Evolutionary conservation across 345 rosid genomes (phyloP).

Genomic region (Aquilaria malaccensis): DNA sequence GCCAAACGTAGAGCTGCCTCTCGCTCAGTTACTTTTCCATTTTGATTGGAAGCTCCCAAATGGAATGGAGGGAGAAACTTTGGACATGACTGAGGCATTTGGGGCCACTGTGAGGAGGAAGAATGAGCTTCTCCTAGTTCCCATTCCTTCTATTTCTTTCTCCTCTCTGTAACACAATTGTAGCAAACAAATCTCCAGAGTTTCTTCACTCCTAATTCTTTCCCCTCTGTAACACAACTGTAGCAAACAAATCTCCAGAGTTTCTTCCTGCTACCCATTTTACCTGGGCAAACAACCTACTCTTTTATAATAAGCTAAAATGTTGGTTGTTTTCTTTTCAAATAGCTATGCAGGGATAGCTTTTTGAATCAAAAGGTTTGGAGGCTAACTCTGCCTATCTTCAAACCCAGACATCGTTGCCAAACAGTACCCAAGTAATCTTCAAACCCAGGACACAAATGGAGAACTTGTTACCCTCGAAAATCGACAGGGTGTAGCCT

Average conservation of each 20-base stretch:
- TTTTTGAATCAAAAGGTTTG: not conserved
- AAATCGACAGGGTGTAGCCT: no score
- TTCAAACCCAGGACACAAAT: no score
- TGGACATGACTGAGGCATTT: not conserved
- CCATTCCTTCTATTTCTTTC: no score
- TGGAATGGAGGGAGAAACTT: not conserved
- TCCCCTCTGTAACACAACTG: no score
- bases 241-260: not conserved
- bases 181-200: no score
- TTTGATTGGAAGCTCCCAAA: slow-evolving; percentile 1
- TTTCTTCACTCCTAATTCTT: no score
- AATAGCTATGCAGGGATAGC: not conserved
- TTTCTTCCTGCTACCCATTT: not conserved
- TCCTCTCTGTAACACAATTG: no score
- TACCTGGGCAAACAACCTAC: no score
- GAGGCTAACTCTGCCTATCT: not conserved
- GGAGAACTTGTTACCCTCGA: no score
- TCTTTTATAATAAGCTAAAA: no score
- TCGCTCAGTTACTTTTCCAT: not conserved
- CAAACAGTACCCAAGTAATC: not conserved
- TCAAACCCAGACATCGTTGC: not conserved
- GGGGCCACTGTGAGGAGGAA: not conserved
- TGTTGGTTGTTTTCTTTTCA: not conserved
- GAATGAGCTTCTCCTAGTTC: not conserved
- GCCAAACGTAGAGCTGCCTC: not conserved